Base-by-base conservation (phyloP, 2,329 filamentous ascomycete genomes). In the Alternaria conjuncta region DNA sequence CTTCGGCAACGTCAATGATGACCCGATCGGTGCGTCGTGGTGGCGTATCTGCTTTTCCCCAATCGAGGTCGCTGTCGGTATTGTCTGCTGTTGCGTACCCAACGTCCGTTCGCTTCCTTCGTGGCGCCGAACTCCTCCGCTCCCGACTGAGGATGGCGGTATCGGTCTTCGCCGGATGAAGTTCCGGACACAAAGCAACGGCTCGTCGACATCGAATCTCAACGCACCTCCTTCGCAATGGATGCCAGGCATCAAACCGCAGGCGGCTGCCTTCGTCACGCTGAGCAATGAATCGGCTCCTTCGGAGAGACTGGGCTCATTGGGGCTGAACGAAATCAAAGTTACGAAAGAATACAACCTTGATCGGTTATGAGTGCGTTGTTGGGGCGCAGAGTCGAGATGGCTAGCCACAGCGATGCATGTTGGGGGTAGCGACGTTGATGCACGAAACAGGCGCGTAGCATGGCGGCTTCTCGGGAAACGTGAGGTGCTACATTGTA, bases 341-440 rank as follows among this genome's bases (percentile, higher is more conserved):
- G 65, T 71, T 21, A 68, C 64, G 5, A 71, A 71, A 36, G 64
- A 71, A 46, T 71, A 71, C 30, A 67, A 67, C 44, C 56, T 71
- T n/a, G 66, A 67, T 49, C 53, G 63, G 25, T 30, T 67, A 43
- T 67, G 41, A 65, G n/a, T 60, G 10, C 45, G 36, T 46, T 45
- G 32, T 30, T 28, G 45, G 41, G 54, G n/a, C 32, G 41, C 25
- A 13, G n/a, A 44, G 18, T 53, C 20, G 28, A 53, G 28, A 44
- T 20, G 21, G 13, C 32, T 20, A n/a, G 28, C 49, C 13, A 25
- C 28, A 41, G 30, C 13, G 28, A 13, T 36, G 18, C 18, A 30
- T 20, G 10, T 28, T 15, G 13, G 15, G 21, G 12, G 21, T 51
- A 8, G 49, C 13, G 12, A 36, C 13, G 49, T 36, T 51, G 28